These are phyloP conservation scores for Fusarium gaditjirri DNA, from an alignment of 2,329 filamentous ascomycete species.

Conservation along the genomic window DNA sequence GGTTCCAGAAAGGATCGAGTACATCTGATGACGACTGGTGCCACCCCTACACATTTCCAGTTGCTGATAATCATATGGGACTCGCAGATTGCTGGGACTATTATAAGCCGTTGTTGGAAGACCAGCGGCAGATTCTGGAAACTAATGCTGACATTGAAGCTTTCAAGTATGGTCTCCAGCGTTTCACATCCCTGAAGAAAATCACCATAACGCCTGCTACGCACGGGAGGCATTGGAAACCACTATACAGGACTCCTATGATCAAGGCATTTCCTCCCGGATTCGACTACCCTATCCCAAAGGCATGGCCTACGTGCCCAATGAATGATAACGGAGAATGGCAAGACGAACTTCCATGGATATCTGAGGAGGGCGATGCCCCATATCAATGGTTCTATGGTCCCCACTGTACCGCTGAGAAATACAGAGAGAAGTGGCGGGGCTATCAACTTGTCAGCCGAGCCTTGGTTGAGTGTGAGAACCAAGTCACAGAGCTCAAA, in stretches of 20 bases:
- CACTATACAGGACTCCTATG: background rate
- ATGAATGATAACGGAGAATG: accelerated
- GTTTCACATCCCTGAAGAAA: background rate
- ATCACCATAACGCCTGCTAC: background rate
- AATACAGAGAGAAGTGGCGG: background rate
- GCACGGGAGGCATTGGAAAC: background rate
- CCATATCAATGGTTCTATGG: background rate
- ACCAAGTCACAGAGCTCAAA: background rate
- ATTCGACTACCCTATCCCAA: constrained; percentile 1
- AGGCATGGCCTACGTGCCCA: background rate
- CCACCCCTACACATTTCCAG: background rate
- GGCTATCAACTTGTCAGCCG: background rate
- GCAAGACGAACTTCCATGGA: background rate
- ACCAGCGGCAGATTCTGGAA: background rate
- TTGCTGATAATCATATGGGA: background rate
- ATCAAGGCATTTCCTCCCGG: background rate
- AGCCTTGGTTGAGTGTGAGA: background rate
- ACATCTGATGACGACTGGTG: background rate
- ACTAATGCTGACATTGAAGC: background rate
- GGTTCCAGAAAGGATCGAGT: background rate
- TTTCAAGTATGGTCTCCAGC: background rate
- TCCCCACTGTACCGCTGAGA: background rate
- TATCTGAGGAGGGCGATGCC: background rate
- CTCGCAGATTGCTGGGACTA: background rate
- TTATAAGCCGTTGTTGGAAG: background rate